A percentile compares a stretch with the other conserved stretches of the same genome.
Conservation (phyloP, 2,329 filamentous ascomycete genomes). For the Pyrenophora teres region DNA sequence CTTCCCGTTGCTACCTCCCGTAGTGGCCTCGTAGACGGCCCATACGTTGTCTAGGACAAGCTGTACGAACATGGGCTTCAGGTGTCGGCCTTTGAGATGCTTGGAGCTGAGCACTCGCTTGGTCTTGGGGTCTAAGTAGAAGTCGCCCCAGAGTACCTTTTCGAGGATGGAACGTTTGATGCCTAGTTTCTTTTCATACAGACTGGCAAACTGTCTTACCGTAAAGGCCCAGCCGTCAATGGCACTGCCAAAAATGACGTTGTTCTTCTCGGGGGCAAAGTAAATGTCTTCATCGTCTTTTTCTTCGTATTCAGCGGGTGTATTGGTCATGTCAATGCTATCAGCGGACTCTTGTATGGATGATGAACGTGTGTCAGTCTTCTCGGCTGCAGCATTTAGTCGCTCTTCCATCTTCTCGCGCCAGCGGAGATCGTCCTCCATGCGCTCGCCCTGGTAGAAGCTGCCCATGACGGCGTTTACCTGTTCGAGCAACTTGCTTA, state of each 20-base stretch:
- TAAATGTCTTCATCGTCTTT: constrained; percentile 96
- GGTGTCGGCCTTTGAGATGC: constrained; percentile 85
- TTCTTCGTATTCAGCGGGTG: constrained; percentile 74
- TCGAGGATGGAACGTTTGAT: constrained; percentile 88
- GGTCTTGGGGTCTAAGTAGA: constrained; percentile 94
- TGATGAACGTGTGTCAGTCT: constrained; percentile 58
- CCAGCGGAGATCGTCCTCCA: constrained; percentile 98
- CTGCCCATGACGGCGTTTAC: constrained; percentile 97
- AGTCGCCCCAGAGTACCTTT: constrained; percentile 96
- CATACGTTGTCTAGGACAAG: constrained; percentile 94
- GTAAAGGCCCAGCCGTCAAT: constrained; percentile 99
- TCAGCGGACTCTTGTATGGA: constrained; percentile 61
- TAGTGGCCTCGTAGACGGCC: constrained; percentile 92
- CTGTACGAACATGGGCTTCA: constrained; percentile 98
- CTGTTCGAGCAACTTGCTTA: constrained; percentile 89
- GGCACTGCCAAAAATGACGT: constrained; percentile 97
- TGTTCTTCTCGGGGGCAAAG: constrained; percentile 97
- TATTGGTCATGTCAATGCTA: constrained; percentile 52
- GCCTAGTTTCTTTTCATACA: constrained; percentile 96
- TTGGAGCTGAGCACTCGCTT: constrained; percentile 90
- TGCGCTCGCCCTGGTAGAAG: constrained; percentile 96
- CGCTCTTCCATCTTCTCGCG: constrained; percentile 88
- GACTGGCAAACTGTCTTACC: constrained; percentile 84
- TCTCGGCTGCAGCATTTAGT: constrained; percentile 71
- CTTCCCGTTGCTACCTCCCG: constrained; percentile 78